Evolutionary conservation across 208 protist genomes (phyloP), one percentile per base, ranked within the genome.

Genomic region (Crithidia brevicula): DNA sequence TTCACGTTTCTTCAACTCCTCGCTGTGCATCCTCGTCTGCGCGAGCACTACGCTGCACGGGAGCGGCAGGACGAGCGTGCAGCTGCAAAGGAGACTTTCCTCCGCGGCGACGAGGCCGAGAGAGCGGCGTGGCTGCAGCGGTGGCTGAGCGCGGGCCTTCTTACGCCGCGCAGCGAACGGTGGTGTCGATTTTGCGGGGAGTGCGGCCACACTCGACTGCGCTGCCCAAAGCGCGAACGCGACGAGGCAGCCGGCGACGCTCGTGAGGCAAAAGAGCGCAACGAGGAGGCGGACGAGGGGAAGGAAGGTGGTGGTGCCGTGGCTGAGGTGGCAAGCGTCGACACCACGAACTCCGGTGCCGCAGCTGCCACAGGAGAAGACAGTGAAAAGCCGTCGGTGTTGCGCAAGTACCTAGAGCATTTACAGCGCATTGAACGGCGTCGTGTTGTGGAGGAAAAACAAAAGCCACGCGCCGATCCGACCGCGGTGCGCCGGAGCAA

Each of bases 1-100:
- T 93, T 89, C 72, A 94, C 88, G 0, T 90, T 96, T 74, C 66
- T 93, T 8, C 84, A 92, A 57, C 47, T 94, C 10, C 47, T 93
- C 16, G 52, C 65, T 6, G 82, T 75, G 11, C 88, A 96, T 46
- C 78, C 85, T 1, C 57, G 64, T 1, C 73, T 96, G 31, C 68
- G 62, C 16, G 18, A 60, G 13, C 69, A 87, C 60, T 83, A 68
- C 18, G 70, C 51, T 5, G 53, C 77, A 15, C 27, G 50, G 4
- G 51, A 52, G 13, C 60, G 73, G 51, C 49, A 23, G n/a, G 51
- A 70, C 1, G 74, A 85, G 47, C 43, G 50, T 8, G 22, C 66
- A 28, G 27, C 27, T 2, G 59, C 46, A 5, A 77, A 77, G 46
- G 52, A 34, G 4, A 43, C 64, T 74, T 88, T 80, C 38, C 67